Base-by-base conservation (phyloP, 2,329 filamentous ascomycete species). In the Aspergillus tamarii region DNA sequence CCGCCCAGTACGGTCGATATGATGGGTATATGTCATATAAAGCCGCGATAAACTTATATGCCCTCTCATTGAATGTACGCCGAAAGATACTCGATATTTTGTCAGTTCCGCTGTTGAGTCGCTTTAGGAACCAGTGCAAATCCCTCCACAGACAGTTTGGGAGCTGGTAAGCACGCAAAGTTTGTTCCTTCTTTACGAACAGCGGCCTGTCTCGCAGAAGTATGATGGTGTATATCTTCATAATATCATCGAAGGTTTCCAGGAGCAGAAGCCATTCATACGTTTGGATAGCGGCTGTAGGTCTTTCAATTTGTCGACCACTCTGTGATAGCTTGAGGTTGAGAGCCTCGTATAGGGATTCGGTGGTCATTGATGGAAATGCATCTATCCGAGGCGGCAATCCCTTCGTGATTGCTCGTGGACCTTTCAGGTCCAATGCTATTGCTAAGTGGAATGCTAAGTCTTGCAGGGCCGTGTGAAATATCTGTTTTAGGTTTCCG, bases 141-240 rank as follows among this genome's bases (percentile, higher is more conserved):
- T 67, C 66, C 62, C 63, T 67, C 66, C 54, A 67, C 26, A 67
- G 43, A 14, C 54, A n/a, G 43, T 67, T 65, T n/a, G 60, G 66
- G 5, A 67, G 66, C 46, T 67, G 55, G 48, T 67, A 67, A 30
- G 55, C 63, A 23, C 56, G 57, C 16, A 62, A 57, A 10, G 36
- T 6, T 34, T 60, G 53, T 32, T 41, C 54, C 52, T 58, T 60
- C 39, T 59, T 60, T 48, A 30, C 11, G 36, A 10, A 32, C 4
- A 30, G 28, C 30, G 61, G 58, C 21, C 62, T 58, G 28, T 65
- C 62, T 21, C 60, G 60, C 11, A 55, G n/a, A 7, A 66, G 36
- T 12, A 66, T 54, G 41, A 64, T 43, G 2, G 55, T 50, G 26
- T 64, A 66, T 19, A 66, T 61, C 26, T 48, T 26, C 19, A 66